Percentiles rank a stretch among this genome's conserved stretches.
Conservation (phyloP, 805 yeast species). For the Metschnikowia gelsemii region DNA sequence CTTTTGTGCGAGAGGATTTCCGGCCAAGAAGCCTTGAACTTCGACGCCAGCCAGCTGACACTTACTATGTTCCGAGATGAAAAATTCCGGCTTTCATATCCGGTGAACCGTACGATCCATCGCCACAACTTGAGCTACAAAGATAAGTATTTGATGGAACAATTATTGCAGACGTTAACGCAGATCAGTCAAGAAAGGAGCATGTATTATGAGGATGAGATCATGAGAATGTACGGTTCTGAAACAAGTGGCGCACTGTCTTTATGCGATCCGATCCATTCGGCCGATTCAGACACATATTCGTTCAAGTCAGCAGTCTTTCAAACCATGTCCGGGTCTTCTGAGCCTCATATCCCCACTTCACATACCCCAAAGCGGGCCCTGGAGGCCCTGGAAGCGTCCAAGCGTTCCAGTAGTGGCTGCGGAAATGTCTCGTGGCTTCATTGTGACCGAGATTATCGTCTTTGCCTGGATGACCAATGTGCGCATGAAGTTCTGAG, state of each 20-base stretch:
- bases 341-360: neutral
- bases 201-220: neutral
- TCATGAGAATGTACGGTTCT: too few species aligned
- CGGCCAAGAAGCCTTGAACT: too few species aligned
- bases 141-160: conserved; percentile 17
- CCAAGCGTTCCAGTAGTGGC: neutral
- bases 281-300: neutral
- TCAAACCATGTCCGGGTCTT: neutral
- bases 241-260: neutral
- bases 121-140: conserved; percentile 13
- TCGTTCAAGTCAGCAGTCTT: neutral
- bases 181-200: conserved; percentile 1
- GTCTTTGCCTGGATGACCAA: conserved; percentile 17
- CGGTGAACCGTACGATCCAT: conserved; percentile 6
- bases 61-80: conserved; percentile 9
- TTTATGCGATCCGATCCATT: neutral
- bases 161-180: conserved; percentile 11
- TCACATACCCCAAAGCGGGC: neutral
- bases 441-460: conserved; percentile 17
- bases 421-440: conserved; percentile 17
- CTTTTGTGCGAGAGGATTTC: too few species aligned
- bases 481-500: conserved; percentile 13
- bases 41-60: too few species aligned
- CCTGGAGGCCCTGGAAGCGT: too few species aligned
- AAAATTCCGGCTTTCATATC: neutral